Percentiles rank a stretch among this genome's conserved stretches.
Conservation (phyloP, 305 asterid genomes). For the Fraxinus dipetala region DNA sequence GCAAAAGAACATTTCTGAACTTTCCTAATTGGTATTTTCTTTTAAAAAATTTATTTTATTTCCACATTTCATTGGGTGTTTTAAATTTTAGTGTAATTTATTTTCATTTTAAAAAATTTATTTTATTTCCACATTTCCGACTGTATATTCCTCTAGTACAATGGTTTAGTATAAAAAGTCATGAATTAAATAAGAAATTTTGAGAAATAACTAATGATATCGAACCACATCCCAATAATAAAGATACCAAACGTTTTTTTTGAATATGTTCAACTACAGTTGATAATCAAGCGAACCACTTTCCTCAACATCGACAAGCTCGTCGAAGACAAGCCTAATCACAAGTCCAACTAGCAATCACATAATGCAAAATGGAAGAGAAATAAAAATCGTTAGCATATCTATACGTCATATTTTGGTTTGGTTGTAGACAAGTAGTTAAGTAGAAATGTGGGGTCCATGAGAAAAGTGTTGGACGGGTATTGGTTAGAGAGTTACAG, state of each 20-base stretch:
- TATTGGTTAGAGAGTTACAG: conserved; percentile 13
- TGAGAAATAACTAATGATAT: neutral
- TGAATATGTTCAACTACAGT: neutral
- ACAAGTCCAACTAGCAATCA: neutral
- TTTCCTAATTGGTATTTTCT: neutral
- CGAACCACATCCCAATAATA: neutral
- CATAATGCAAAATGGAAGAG: neutral
- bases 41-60: neutral
- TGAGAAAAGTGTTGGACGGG: neutral
- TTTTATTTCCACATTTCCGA: neutral
- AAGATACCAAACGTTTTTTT: too few species aligned
- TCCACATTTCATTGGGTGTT: neutral
- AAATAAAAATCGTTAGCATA: neutral
- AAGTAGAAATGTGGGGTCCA: neutral
- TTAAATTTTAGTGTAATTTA: neutral
- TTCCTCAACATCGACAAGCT: neutral
- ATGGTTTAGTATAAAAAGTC: too few species aligned
- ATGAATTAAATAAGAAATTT: too few species aligned
- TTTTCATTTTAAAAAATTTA: neutral
- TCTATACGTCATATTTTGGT: neutral
- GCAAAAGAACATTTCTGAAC: neutral
- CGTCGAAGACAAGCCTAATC: neutral
- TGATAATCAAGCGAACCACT: neutral
- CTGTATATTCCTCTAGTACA: neutral
- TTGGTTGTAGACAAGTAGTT: neutral